Percentiles rank a stretch among this genome's conserved stretches.
Evolutionary conservation across 352 stramenopile species (phyloP).

Genomic region (Blastocystis sp.): DNA sequence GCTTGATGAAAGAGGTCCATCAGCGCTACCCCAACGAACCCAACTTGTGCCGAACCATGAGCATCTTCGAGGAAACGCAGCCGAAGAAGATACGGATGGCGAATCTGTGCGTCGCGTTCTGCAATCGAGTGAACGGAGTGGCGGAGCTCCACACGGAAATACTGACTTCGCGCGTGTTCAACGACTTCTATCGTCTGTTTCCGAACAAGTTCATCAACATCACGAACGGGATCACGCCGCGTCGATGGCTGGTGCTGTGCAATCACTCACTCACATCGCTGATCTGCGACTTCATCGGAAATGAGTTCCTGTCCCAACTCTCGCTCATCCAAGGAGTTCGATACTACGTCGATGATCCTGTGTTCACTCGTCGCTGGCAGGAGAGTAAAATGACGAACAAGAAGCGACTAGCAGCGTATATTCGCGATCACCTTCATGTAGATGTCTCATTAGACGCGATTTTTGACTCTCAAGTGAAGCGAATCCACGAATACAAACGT

Average conservation of each 20-base stretch:
- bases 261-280: slow-evolving; percentile 63
- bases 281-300: slow-evolving; percentile 58
- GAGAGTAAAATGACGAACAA: slow-evolving; percentile 64
- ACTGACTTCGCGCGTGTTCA: slow-evolving; percentile 63
- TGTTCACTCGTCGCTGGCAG: slow-evolving; percentile 57
- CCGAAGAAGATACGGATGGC: slow-evolving; percentile 65
- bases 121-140: slow-evolving; percentile 66
- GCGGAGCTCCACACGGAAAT: slow-evolving; percentile 65
- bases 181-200: slow-evolving; percentile 65
- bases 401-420: slow-evolving; percentile 23
- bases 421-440: slow-evolving; percentile 42
- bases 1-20: slow-evolving; percentile 64
- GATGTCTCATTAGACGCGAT: background rate
- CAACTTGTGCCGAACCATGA: slow-evolving; percentile 43
- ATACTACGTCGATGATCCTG: slow-evolving; percentile 54
- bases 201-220: slow-evolving; percentile 67
- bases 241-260: slow-evolving; percentile 64
- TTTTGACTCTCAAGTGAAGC: slow-evolving; percentile 65
- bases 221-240: slow-evolving; percentile 66
- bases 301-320: slow-evolving; percentile 62
- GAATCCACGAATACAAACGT: slow-evolving; percentile 67
- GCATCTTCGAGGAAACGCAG: slow-evolving; percentile 65
- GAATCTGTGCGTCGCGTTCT: slow-evolving; percentile 64
- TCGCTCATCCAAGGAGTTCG: slow-evolving; percentile 50
- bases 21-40: slow-evolving; percentile 53